These are phyloP conservation scores for Erythrobasidium yunnanense DNA, from an alignment of 768 basidiomycete genomes.

Conservation along the genomic window DNA sequence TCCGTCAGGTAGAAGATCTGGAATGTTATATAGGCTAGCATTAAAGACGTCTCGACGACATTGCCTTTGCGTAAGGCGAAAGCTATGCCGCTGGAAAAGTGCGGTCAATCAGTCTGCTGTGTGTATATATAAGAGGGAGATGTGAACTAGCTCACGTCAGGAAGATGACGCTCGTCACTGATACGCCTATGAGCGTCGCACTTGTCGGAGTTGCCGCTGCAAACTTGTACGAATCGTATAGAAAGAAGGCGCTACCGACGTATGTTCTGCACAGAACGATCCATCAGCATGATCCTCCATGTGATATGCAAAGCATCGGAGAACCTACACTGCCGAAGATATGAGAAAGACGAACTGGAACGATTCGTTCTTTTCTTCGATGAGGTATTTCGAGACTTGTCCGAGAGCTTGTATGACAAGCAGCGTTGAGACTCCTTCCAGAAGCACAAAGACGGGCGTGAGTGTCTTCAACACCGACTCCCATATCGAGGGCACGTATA, in stretches of 20 bases:
- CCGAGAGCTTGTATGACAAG: slow-evolving; percentile 27
- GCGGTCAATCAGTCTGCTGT: neutral
- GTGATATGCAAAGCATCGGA: neutral
- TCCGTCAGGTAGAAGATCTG: slow-evolving; percentile 36
- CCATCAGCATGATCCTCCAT: neutral
- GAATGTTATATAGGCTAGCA: slow-evolving; percentile 37
- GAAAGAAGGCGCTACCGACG: slow-evolving; percentile 29
- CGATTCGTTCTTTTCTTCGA: slow-evolving; percentile 29
- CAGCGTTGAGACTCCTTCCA: slow-evolving; percentile 37
- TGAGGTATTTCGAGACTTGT: slow-evolving; percentile 24
- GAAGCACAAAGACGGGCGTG: slow-evolving; percentile 36
- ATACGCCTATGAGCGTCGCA: slow-evolving; percentile 37
- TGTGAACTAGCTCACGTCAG: slow-evolving; percentile 17
- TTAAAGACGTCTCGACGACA: slow-evolving; percentile 37
- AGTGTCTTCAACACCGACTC: slow-evolving; percentile 30
- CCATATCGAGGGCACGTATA: slow-evolving; percentile 29
- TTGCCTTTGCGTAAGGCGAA: slow-evolving; percentile 36
- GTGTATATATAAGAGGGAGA: neutral
- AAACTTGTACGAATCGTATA: slow-evolving; percentile 32
- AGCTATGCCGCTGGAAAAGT: slow-evolving; percentile 29
- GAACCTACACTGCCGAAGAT: slow-evolving; percentile 2
- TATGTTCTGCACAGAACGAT: slow-evolving; percentile 24
- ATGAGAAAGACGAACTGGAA: slow-evolving; percentile 33
- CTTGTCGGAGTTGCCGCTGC: slow-evolving; percentile 32
- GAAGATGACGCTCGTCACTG: slow-evolving; percentile 37